Percentiles rank a stretch among this genome's conserved stretches.
Conservation (phyloP, 805 yeast genomes). For the Metschnikowia continentalis region DNA sequence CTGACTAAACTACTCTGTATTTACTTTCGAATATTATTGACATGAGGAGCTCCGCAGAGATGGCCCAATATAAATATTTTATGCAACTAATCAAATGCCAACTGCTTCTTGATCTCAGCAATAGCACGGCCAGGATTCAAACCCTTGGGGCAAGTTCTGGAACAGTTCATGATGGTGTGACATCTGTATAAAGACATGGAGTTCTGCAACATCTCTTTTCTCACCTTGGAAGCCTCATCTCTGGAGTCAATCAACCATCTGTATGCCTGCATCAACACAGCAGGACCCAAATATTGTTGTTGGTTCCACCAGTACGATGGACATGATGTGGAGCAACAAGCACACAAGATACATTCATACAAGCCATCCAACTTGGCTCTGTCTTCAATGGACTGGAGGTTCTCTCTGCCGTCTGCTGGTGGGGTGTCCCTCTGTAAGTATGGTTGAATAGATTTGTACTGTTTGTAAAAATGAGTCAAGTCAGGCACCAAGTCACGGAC, state of each 20-base stretch:
- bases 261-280: conserved; percentile 98
- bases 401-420: conserved; percentile 91
- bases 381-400: conserved; percentile 85
- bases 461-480: conserved; percentile 95
- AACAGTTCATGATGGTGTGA: conserved; percentile 98
- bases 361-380: conserved; percentile 95
- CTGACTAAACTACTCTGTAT: too few species aligned
- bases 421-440: conserved; percentile 77
- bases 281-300: conserved; percentile 97
- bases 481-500: conserved; percentile 98
- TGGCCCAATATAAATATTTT: conserved; percentile 7
- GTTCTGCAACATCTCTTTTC: conserved; percentile 90
- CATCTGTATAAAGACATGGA: conserved; percentile 98
- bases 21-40: not conserved
- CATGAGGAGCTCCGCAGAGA: not conserved
- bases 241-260: conserved; percentile 98
- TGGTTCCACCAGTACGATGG: conserved; percentile 99
- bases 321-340: conserved; percentile 98
- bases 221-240: conserved; percentile 78
- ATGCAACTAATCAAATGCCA: conserved; percentile 63
- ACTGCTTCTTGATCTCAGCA: conserved; percentile 91
- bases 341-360: conserved; percentile 96
- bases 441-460: conserved; percentile 97
- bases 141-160: conserved; percentile 97
- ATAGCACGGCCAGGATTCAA: conserved; percentile 97